Evolutionary conservation across 257 asterid species (phyloP), one percentile per base, ranked within the genome.

Genomic region (Przewalskia tangutica): DNA sequence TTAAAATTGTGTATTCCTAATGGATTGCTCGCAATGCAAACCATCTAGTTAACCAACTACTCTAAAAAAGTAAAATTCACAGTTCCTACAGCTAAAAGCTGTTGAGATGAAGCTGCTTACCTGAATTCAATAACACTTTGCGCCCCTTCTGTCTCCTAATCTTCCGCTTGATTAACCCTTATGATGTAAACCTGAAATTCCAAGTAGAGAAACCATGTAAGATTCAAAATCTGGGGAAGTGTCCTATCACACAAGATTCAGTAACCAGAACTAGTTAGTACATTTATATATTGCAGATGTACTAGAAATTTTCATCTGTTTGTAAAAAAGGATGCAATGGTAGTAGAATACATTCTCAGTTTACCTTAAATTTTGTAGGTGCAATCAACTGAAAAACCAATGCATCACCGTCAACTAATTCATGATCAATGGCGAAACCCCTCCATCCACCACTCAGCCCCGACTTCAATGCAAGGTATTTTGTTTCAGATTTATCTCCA

Each of bases 361-460:
- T 65, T 81, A 90, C 96, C 93, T 89, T 91, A 88, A 90, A 90
- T 44, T 81, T 87, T 9, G 89, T 88, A 1, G 84, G 90, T 48
- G 84, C 83, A 12, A 42, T 84, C 82, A 91, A 82, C 54, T 89
- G 95, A 81, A 93, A 93, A 76, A 93, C 89, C n/a, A 90, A 83
- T 0, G 93, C 88, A 79, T 93, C 95, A 18, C 97, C 97, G 82
- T 89, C 92, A 14, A 88, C 91, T 78, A 93, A 65, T 38, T 90
- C 89, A 59, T 93, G 97, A 4, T 82, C 88, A 20, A 82, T 73
- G 14, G 94, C 81, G 18, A 90, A 91, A 17, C 89, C 91, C 86
- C 94, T 89, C 97, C 97, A 93, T 81, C 97, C 97, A 64, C 84
- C 97, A 83, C 97, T 93, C 17, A 93, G 90, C 8, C 93, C 97